Evolutionary conservation across 306 rosid species (phyloP).

Genomic region (Arachis hypogaea): DNA sequence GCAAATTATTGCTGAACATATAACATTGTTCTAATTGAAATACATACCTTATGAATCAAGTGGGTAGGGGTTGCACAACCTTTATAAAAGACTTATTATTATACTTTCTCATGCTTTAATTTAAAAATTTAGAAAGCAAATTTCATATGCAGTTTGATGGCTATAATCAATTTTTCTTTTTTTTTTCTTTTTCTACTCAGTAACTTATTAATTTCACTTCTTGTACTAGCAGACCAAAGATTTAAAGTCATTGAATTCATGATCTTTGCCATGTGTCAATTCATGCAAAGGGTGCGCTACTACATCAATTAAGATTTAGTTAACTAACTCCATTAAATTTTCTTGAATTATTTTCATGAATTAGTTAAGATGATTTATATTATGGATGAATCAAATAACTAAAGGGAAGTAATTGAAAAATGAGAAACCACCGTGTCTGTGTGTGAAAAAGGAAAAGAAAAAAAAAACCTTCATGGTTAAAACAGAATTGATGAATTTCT

Average conservation of each 20-base stretch:
- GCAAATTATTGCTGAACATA: no score
- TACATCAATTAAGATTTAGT: not conserved
- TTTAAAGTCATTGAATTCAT: not conserved
- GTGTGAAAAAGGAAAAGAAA: no score
- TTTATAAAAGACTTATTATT: no score
- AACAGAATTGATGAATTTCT: not conserved
- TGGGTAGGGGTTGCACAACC: no score
- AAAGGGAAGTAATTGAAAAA: not conserved
- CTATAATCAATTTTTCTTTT: not conserved
- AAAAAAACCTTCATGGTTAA: not conserved
- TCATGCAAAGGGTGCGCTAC: not conserved
- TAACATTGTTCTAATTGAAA: no score
- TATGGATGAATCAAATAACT: not conserved
- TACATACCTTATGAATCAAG: no score
- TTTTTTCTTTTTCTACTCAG: not conserved
- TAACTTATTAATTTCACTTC: not conserved
- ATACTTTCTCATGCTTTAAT: no score
- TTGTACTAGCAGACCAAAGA: not conserved
- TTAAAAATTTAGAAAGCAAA: no score
- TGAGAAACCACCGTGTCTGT: not conserved
- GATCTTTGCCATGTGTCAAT: not conserved
- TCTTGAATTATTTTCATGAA: not conserved
- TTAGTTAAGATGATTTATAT: conserved; percentile 10
- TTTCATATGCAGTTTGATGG: no score
- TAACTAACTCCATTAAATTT: not conserved